Evolutionary conservation across 2,329 filamentous ascomycete species (phyloP).

Genomic region (Ophiostoma montium): DNA sequence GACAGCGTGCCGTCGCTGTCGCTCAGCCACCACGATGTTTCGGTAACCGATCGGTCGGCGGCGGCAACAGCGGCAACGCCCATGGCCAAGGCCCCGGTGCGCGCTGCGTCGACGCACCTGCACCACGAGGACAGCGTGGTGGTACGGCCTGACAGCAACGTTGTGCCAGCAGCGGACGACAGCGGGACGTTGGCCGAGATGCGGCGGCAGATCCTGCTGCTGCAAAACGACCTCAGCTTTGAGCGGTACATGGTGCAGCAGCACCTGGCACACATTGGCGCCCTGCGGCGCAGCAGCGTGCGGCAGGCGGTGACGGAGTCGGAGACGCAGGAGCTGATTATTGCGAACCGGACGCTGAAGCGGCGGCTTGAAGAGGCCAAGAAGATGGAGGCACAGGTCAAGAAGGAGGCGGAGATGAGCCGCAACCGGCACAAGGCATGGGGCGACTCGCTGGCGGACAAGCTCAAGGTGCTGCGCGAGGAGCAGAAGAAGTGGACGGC

Average conservation of each 20-base stretch:
- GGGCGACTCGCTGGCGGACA: conserved; percentile 56
- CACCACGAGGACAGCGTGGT: not conserved
- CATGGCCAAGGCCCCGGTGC: not conserved
- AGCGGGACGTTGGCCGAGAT: conserved; percentile 31
- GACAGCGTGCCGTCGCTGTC: conserved; percentile 43
- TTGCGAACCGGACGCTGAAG: conserved; percentile 60
- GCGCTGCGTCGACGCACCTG: not conserved
- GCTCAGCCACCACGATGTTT: conserved; percentile 36
- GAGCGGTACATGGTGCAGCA: conserved; percentile 75
- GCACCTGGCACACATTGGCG: conserved; percentile 68
- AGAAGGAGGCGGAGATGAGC: conserved; percentile 58
- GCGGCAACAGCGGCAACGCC: not conserved
- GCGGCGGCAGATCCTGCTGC: conserved; percentile 58
- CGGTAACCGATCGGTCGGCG: conserved; percentile 23
- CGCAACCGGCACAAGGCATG: conserved; percentile 63
- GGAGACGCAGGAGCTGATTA: conserved; percentile 68
- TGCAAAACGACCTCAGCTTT: conserved; percentile 71
- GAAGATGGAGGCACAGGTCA: conserved; percentile 52
- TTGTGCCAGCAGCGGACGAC: not conserved
- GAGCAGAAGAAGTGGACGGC: conserved; percentile 51
- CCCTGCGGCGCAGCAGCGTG: conserved; percentile 60
- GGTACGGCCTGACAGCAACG: too few species aligned
- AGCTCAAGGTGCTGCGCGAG: conserved; percentile 51
- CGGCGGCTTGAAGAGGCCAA: conserved; percentile 61
- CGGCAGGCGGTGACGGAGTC: conserved; percentile 66